A percentile compares a stretch with the other conserved stretches of the same genome.
phyloP scores from a whole-genome alignment of 129 eudicot species.

The Escallonia herrerae region DNA sequence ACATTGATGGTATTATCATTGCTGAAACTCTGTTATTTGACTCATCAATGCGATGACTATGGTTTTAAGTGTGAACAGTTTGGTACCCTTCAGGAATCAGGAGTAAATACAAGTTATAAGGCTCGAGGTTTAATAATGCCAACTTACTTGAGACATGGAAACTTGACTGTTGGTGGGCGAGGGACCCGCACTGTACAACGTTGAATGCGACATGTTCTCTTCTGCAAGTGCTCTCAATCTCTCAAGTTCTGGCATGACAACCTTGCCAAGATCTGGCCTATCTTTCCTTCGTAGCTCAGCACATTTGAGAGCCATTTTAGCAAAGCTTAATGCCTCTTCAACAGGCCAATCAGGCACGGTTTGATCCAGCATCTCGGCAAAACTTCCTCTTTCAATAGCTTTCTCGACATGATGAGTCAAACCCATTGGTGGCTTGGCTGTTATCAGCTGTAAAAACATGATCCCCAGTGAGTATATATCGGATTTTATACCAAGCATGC shows the following conservation, averaged over 20 bases:
- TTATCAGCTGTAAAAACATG: conserved; percentile 53
- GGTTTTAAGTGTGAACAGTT: too few species aligned
- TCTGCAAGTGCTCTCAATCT: conserved; percentile 51
- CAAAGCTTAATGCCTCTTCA: conserved; percentile 57
- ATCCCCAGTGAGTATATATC: conserved; percentile 68
- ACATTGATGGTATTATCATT: too few species aligned
- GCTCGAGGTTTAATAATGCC: too few species aligned
- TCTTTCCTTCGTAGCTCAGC: conserved; percentile 62
- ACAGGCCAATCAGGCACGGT: conserved; percentile 57
- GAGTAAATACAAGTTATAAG: too few species aligned
- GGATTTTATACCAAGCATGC: conserved; percentile 72
- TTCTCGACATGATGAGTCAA: conserved; percentile 54
- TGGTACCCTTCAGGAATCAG: too few species aligned
- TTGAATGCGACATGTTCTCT: conserved; percentile 12
- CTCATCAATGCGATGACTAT: too few species aligned
- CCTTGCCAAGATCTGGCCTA: conserved; percentile 74
- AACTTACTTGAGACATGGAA: conserved; percentile 36
- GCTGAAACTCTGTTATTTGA: too few species aligned
- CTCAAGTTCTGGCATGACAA: conserved; percentile 46
- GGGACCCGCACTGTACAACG: conserved; percentile 10
- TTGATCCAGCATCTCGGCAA: conserved; percentile 46
- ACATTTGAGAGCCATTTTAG: conserved; percentile 52
- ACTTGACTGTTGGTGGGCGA: conserved; percentile 28
- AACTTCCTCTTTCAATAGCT: conserved; percentile 50
- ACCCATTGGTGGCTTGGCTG: conserved; percentile 64